A percentile compares a stretch with the other conserved stretches of the same genome.
Evolutionary conservation across 345 rosid species (phyloP).

Genomic region (Salix exigua): DNA sequence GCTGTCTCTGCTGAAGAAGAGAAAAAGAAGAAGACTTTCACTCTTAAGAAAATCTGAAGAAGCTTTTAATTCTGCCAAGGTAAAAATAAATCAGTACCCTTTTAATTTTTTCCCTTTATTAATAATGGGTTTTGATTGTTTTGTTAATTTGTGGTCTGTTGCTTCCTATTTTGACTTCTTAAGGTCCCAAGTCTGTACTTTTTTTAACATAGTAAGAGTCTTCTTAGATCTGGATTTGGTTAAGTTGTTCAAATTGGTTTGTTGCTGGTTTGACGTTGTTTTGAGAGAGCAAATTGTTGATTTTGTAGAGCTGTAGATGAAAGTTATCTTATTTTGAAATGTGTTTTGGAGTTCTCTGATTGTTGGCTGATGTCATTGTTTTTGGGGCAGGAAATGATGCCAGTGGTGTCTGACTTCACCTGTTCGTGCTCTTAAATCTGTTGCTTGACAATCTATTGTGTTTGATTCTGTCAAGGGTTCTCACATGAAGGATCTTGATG

Average conservation of each 20-base stretch:
- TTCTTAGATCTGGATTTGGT: background rate
- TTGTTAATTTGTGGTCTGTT: background rate
- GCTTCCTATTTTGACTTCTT: background rate
- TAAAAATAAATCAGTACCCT: background rate
- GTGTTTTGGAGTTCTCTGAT: background rate
- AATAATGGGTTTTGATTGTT: background rate
- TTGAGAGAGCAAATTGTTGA: background rate
- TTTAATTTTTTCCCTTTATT: background rate
- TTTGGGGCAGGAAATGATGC: no score
- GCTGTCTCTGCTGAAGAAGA: conserved; percentile 55
- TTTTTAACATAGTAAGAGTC: background rate
- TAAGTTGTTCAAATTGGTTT: background rate
- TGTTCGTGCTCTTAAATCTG: no score
- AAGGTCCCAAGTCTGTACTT: background rate
- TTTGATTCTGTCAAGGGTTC: conserved; percentile 92
- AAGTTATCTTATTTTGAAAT: background rate
- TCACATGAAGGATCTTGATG: conserved; percentile 91
- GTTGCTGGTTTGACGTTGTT: background rate
- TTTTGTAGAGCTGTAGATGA: background rate
- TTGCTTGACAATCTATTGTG: no score
- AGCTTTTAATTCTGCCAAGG: conserved; percentile 84
- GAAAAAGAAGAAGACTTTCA: conserved; percentile 55
- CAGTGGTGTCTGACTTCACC: no score
- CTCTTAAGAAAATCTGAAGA: conserved; percentile 71
- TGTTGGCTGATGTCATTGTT: conserved; percentile 16